Conservation (phyloP, 1,284 basidiomycete genomes). For the Naganishia albida region DNA sequence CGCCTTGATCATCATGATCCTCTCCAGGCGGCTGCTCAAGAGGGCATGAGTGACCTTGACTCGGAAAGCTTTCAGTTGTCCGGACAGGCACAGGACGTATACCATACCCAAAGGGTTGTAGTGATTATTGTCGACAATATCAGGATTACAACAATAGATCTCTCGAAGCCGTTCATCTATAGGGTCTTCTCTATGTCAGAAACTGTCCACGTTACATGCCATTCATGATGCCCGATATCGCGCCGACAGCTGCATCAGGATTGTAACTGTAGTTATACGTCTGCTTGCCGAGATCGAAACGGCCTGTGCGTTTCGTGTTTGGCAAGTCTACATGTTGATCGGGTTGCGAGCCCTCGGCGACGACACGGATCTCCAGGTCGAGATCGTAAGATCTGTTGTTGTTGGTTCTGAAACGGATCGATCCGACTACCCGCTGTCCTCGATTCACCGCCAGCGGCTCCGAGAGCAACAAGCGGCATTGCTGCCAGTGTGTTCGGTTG, state of each 20-base stretch:
- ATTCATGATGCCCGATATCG: constrained; percentile 10
- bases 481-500: constrained; percentile 53
- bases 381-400: constrained; percentile 52
- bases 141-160: background rate
- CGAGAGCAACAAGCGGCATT: constrained; percentile 48
- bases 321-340: constrained; percentile 37
- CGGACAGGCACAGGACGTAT: background rate
- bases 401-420: constrained; percentile 49
- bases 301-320: constrained; percentile 42
- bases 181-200: background rate
- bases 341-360: constrained; percentile 39
- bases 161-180: background rate
- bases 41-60: background rate
- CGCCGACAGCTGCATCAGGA: constrained; percentile 12
- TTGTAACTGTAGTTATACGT: constrained; percentile 46
- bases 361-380: constrained; percentile 45
- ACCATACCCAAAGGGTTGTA: background rate
- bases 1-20: constrained; percentile 55
- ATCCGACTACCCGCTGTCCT: constrained; percentile 46
- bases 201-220: background rate
- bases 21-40: constrained; percentile 43
- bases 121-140: background rate
- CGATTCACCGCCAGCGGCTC: constrained; percentile 55
- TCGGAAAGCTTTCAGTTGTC: background rate
- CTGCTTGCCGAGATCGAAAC: constrained; percentile 50